Evolutionary conservation across 2,329 filamentous ascomycete species (phyloP), one percentile per base, ranked within the genome.

Genomic region (Cladophialophora yegresii): DNA sequence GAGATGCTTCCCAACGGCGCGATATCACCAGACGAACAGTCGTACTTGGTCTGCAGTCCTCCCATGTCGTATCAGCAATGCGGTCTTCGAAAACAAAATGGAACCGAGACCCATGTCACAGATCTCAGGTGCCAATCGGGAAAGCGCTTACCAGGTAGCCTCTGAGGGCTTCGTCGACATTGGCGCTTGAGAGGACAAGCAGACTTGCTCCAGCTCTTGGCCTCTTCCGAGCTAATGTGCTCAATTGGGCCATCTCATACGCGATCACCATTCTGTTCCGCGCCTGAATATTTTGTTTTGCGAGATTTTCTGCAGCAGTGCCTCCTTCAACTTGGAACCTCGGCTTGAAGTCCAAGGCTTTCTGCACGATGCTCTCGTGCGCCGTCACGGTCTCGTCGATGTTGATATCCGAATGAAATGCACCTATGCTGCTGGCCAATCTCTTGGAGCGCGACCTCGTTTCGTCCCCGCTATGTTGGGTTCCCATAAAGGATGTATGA

Each of bases 401-500:
- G 71, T 92, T 85, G 51, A 92, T 79, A 72, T 93, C 84, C 3
- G 85, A 81, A 73, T 95, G 91, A 71, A 92, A 87, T 16, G 84
- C 81, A 36, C 70, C 70, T 16, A 71, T 65, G n/a, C 75, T 74
- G 12, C 73, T 71, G 0, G 80, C 74, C 2, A 93, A 81, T 0
- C 83, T 80, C 71, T 84, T 84, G 1, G 91, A 88, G 30, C 91
- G 81, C 54, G 82, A 79, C 9, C 90, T 79, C 0, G 90, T 92
- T 68, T 91, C 88, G 49, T 79, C 77, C 56, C 84, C 87, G 49
- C 88, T 88, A 67, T 89, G 85, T 69, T 82, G 78, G 72, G 87
- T 92, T 10, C 89, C 90, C 86, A 91, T 89, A 75, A 87, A 91
- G 54, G 82, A 80, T 1, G 87, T 91, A 69, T 84, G 82, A 70